phyloP scores from a whole-genome alignment of 1,139 yeast genomes.

The Kluyveromyces sp. region DNA sequence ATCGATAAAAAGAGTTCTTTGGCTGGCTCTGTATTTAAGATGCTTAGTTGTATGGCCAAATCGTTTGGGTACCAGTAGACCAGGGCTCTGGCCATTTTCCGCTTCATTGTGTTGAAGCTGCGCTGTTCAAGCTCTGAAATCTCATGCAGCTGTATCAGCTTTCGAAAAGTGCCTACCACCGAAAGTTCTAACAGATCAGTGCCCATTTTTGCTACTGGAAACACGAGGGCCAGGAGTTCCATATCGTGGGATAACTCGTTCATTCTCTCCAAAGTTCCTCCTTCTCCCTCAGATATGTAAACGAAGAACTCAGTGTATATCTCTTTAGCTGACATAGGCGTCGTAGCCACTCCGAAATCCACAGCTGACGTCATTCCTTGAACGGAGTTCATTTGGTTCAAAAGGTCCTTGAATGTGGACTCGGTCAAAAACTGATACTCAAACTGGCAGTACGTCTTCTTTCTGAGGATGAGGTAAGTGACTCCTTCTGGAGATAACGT shows the following conservation, averaged over 20 bases:
- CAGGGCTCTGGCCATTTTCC: background rate
- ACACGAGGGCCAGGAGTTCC: background rate
- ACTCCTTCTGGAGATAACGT: conserved; percentile 14
- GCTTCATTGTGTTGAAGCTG: background rate
- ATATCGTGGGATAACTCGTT: background rate
- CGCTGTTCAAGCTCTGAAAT: background rate
- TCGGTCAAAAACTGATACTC: conserved; percentile 5
- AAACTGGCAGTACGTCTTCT: background rate
- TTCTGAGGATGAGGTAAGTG: conserved; percentile 15
- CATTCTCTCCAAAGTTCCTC: background rate
- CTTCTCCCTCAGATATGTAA: background rate
- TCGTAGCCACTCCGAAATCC: conserved; percentile 1
- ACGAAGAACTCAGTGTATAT: conserved; percentile 3
- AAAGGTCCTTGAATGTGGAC: background rate
- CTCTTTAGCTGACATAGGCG: background rate
- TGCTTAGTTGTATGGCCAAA: background rate
- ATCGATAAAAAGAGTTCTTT: background rate
- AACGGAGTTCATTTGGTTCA: background rate
- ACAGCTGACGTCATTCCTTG: background rate
- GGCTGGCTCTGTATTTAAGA: background rate
- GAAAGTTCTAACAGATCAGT: conserved; percentile 1
- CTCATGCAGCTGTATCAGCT: background rate
- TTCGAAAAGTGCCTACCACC: background rate
- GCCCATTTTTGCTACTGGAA: conserved; percentile 2
- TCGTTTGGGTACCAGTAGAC: conserved; percentile 3